Conservation (phyloP, 257 asterid species). For the Eustoma russellianum region DNA sequence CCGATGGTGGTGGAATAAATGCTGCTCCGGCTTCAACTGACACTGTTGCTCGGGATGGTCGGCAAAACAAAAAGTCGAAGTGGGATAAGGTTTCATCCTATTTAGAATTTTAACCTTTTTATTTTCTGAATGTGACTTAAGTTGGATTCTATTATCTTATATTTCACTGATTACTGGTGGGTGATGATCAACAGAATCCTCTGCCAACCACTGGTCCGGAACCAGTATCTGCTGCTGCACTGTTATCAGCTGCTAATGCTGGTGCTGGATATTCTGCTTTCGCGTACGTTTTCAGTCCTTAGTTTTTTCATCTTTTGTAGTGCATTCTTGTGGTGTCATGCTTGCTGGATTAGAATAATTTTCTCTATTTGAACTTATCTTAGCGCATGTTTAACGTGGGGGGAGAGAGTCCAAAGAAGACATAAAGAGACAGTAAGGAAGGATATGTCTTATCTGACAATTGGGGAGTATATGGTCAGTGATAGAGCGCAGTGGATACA, state of each 20-base stretch:
- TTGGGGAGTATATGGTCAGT: too few relatives aligned
- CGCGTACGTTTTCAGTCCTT: conserved; percentile 51
- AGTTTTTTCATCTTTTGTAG: too few relatives aligned
- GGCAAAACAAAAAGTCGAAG: conserved; percentile 89
- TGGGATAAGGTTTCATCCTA: conserved; percentile 82
- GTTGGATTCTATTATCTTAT: conserved; percentile 6
- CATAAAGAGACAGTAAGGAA: too few relatives aligned
- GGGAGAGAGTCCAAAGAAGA: too few relatives aligned
- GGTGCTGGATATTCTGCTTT: conserved; percentile 93
- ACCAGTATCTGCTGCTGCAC: conserved; percentile 53
- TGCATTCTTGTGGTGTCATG: neutral
- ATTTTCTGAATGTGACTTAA: conserved; percentile 1
- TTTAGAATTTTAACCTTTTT: conserved; percentile 8
- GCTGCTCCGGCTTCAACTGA: conserved; percentile 33
- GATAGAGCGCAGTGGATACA: too few relatives aligned
- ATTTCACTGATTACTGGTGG: conserved; percentile 51
- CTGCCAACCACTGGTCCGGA: conserved; percentile 43
- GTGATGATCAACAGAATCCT: conserved; percentile 45
- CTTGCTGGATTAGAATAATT: neutral
- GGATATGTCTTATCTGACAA: too few relatives aligned
- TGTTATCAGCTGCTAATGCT: conserved; percentile 72
- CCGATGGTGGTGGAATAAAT: conserved; percentile 14
- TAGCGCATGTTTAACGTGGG: neutral
- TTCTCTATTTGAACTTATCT: neutral
- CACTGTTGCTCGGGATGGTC: conserved; percentile 55